Evolutionary conservation across 225 moss, liverwort and hornwort genomes (phyloP).

Genomic region (Ulota crispa): DNA sequence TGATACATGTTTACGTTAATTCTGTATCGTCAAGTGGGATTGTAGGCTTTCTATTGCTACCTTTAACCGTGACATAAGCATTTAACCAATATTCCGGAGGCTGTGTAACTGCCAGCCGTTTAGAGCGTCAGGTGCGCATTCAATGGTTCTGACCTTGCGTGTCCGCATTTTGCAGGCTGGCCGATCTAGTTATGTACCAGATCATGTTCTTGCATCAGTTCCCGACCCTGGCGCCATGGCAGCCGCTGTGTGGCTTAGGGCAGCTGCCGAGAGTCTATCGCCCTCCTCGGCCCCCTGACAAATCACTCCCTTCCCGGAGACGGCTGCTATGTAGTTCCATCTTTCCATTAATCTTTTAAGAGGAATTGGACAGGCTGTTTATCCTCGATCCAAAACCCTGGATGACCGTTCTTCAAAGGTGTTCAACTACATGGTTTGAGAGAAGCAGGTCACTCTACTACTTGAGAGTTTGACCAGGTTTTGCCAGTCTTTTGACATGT

Average conservation of each 20-base stretch:
- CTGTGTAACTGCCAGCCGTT: not conserved
- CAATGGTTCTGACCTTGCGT: not conserved
- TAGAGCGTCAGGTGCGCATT: not conserved
- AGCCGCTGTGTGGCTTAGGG: constrained; percentile 77
- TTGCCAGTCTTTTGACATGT: constrained; percentile 39
- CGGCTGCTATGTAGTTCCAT: constrained; percentile 22
- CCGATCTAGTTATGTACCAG: constrained; percentile 79
- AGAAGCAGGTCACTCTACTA: constrained; percentile 25
- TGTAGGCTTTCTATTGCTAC: constrained; percentile 3
- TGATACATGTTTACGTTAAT: not conserved
- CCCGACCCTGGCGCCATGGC: constrained; percentile 97
- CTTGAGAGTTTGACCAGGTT: constrained; percentile 42
- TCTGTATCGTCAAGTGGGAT: not conserved
- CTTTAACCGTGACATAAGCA: not conserved
- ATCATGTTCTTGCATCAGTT: constrained; percentile 66
- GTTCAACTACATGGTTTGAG: constrained; percentile 31
- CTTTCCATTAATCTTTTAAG: constrained; percentile 19
- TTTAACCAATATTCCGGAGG: constrained; percentile 2
- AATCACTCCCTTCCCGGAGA: not conserved
- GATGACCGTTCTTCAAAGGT: constrained; percentile 23
- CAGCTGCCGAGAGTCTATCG: constrained; percentile 52
- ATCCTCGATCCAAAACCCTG: constrained; percentile 21
- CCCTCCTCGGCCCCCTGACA: constrained; percentile 29
- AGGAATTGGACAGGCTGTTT: constrained; percentile 22
- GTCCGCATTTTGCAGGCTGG: constrained; percentile 65